phyloP scores from a whole-genome alignment of 2,329 filamentous ascomycete species.

The Colletotrichum theobromicola region DNA sequence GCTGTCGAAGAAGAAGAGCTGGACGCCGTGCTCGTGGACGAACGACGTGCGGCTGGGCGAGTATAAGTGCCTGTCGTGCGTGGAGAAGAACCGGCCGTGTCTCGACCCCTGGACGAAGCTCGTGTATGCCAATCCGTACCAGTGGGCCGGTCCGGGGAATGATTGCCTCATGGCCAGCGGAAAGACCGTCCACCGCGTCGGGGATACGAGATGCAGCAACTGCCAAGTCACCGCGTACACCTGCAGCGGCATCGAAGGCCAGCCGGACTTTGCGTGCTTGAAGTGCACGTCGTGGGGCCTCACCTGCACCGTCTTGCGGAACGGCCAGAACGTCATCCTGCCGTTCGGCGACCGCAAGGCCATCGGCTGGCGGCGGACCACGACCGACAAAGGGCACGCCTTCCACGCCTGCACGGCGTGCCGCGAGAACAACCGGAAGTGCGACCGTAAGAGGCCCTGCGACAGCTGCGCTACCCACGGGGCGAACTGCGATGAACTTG shows the following conservation, averaged over 20 bases:
- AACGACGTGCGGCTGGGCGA: slow-evolving; percentile 7
- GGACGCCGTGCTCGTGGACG: not conserved
- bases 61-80: slow-evolving; percentile 24
- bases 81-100: slow-evolving; percentile 22
- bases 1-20: not conserved
- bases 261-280: slow-evolving; percentile 9
- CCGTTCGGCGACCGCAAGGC: not conserved
- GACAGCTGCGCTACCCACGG: slow-evolving; percentile 33
- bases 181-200: not conserved
- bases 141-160: not conserved
- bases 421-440: slow-evolving; percentile 14
- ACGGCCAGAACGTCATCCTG: not conserved
- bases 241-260: slow-evolving; percentile 1
- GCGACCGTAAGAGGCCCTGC: slow-evolving; percentile 43
- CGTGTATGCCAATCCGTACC: slow-evolving; percentile 2
- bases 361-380: slow-evolving; percentile 6
- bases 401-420: slow-evolving; percentile 13
- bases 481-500: slow-evolving; percentile 20
- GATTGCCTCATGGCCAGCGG: not conserved
- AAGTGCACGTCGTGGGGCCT: slow-evolving; percentile 19
- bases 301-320: not conserved
- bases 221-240: not conserved
- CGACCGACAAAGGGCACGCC: not conserved
- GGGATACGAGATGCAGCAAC: not conserved
- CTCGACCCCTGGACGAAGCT: slow-evolving; percentile 18